Percentiles rank a stretch among this genome's conserved stretches.
Evolutionary conservation across 2,329 filamentous ascomycete species (phyloP).

Genomic region (Nothophoma quercina): DNA sequence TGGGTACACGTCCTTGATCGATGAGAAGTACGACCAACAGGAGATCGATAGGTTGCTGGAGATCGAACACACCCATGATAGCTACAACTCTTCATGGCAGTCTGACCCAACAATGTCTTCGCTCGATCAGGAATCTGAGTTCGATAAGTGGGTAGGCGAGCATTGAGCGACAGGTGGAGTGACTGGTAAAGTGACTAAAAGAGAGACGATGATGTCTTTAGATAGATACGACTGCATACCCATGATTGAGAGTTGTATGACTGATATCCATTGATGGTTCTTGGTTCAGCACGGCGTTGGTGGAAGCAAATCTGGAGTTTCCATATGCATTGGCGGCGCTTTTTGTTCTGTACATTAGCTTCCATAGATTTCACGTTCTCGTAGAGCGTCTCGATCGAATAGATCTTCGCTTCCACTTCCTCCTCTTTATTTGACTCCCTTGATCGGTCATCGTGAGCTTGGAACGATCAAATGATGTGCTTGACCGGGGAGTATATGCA

Average conservation of each 20-base stretch:
- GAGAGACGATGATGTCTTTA: constrained; percentile 3
- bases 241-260: constrained; percentile 8
- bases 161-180: constrained; percentile 19
- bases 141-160: constrained; percentile 57
- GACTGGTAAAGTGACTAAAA: too few species aligned
- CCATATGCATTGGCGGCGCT: constrained; percentile 11
- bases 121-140: constrained; percentile 54
- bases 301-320: background rate
- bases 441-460: background rate
- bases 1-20: constrained; percentile 43
- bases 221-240: constrained; percentile 13
- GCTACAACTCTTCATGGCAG: constrained; percentile 48
- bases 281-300: constrained; percentile 18
- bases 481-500: too few species aligned
- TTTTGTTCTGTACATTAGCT: constrained; percentile 1
- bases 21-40: constrained; percentile 38
- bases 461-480: background rate
- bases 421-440: background rate
- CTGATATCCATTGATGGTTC: constrained; percentile 11
- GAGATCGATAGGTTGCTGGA: constrained; percentile 39
- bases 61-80: constrained; percentile 29
- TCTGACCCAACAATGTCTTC: constrained; percentile 44
- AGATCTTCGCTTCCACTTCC: background rate
- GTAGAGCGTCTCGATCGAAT: background rate
- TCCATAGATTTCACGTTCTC: background rate